Evolutionary conservation across 2,329 filamentous ascomycete species (phyloP).

Genomic region (Colletotrichum sp.): DNA sequence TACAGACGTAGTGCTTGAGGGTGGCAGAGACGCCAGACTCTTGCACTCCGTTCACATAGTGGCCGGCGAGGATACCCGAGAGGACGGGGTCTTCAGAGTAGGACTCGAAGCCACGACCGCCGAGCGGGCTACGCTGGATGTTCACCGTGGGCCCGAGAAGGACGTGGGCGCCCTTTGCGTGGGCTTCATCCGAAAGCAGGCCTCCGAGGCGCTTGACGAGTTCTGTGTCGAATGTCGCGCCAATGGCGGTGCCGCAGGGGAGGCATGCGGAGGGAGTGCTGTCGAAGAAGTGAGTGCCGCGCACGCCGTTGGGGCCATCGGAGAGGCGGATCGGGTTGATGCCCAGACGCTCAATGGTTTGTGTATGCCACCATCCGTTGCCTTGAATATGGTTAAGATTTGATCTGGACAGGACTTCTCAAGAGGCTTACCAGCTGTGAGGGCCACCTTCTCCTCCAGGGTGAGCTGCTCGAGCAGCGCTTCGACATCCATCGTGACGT

Average conservation of each 20-base stretch:
- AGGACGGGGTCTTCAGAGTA: conserved; percentile 64
- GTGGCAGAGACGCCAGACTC: conserved; percentile 60
- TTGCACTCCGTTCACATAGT: conserved; percentile 60
- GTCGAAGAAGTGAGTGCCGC: conserved; percentile 72
- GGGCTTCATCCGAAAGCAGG: conserved; percentile 57
- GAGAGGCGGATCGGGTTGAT: conserved; percentile 20
- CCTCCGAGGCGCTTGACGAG: conserved; percentile 56
- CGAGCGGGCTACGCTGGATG: conserved; percentile 63
- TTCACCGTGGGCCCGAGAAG: conserved; percentile 68
- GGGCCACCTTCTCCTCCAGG: conserved; percentile 20
- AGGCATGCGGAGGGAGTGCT: conserved; percentile 64
- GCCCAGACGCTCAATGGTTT: conserved; percentile 15
- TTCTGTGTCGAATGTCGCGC: conserved; percentile 60
- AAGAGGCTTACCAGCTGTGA: conserved; percentile 15
- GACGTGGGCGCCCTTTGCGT: conserved; percentile 61
- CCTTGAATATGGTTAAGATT: not conserved
- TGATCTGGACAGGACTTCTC: rapidly evolving
- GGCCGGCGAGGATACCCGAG: conserved; percentile 57
- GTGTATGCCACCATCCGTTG: conserved; percentile 25
- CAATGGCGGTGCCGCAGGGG: conserved; percentile 62
- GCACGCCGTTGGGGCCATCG: conserved; percentile 42
- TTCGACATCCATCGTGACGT: conserved; percentile 14
- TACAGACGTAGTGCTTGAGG: conserved; percentile 67
- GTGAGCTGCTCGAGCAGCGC: conserved; percentile 19
- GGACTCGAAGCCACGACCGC: conserved; percentile 65